Base-by-base conservation (phyloP, 2,329 filamentous ascomycete genomes). In the Calonectria henricotiae region DNA sequence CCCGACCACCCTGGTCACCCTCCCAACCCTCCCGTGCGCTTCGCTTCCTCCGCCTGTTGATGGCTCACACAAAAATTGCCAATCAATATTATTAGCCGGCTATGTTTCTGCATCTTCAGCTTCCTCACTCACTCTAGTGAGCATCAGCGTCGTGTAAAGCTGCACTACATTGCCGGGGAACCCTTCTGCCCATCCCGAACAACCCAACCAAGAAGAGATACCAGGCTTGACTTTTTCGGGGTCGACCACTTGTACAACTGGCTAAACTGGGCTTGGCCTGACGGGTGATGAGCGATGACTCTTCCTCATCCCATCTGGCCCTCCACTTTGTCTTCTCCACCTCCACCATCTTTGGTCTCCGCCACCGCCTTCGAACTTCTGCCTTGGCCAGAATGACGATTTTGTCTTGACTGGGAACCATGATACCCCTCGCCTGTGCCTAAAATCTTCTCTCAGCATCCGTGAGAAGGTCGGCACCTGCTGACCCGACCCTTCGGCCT, bases 201-300 rank as follows among this genome's bases (percentile, higher is more conserved):
- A 66, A 43, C 23, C 44, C 64, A 62, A 44, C 54, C 54, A 67
- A 41, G 41, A 62, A 39, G 32, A 54, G 44, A 61, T 58, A 51
- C 17, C 23, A 41, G 32, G 2, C 55, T 62, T 61, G 55, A 27
- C 62, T 54, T 58, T 65, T 62, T 69, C 32, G 30, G 51, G 62
- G 23, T 35, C 43, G 27, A 62, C 35, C 51, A 61, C 54, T 51
- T 27, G 41, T 32, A 27, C 64, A 66, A 55, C 62, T 43, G 51
- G 54, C 46, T 49, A 35, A 54, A 46, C 32, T 32, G 27, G 41
- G 62, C 46, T 51, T 69, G 62, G 44, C 37, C 46, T 74, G 72
- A 74, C 73, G 73, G 69, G 58, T 73, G 74, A 73, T 75, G 71
- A 55, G 67, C 63, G 66, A 76, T 76, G 74, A 76, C 74, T 76